Evolutionary conservation across 345 rosid species (phyloP).

Genomic region (Rhodamnia argentea): DNA sequence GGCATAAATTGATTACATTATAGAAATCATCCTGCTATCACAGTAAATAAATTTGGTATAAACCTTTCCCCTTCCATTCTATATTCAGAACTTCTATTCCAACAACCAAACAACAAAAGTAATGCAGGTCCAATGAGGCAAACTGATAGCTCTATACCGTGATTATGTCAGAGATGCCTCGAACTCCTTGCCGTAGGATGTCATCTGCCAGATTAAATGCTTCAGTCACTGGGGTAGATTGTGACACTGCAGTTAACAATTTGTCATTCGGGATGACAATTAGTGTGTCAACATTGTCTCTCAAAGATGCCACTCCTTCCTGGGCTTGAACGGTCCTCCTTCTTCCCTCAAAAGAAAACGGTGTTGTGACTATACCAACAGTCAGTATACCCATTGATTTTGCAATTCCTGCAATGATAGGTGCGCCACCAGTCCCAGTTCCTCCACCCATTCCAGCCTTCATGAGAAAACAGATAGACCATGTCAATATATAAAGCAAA

Average conservation of each 20-base stretch:
- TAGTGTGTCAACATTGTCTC: conserved; percentile 87
- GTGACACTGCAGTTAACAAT: conserved; percentile 83
- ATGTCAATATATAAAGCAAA: background rate
- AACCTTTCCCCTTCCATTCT: background rate
- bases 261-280: conserved; percentile 98
- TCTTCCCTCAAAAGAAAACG: conserved; percentile 94
- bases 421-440: conserved; percentile 96
- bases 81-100: background rate
- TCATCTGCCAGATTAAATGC: conserved; percentile 97
- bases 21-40: background rate
- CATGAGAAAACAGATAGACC: background rate
- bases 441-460: conserved; percentile 99
- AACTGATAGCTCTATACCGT: conserved; percentile 37
- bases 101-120: background rate
- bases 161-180: conserved; percentile 95
- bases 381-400: conserved; percentile 95
- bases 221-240: conserved; percentile 87
- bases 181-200: conserved; percentile 93
- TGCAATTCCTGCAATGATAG: conserved; percentile 88
- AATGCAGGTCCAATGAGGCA: background rate
- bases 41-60: background rate
- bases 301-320: conserved; percentile 88
- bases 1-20: background rate
- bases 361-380: conserved; percentile 92
- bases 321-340: conserved; percentile 93